Conservation (phyloP, 2,329 filamentous ascomycete species). For the Trichoderma sp. region DNA sequence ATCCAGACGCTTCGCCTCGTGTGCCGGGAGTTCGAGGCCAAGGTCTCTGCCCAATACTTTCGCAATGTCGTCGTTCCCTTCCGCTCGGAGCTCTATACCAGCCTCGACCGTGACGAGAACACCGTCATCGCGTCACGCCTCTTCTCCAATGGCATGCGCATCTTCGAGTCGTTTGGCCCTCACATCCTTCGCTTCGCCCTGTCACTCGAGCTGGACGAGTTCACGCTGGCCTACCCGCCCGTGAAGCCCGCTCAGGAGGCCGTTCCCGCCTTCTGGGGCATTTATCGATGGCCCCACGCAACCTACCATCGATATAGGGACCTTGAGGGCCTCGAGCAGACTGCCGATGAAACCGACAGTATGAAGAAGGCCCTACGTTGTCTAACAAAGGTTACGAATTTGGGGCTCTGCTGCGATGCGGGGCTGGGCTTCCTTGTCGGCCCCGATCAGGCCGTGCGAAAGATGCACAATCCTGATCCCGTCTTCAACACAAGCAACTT, state of each 20-base stretch:
- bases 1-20: slow-evolving; percentile 64
- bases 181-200: slow-evolving; percentile 67
- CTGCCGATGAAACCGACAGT: slow-evolving; percentile 63
- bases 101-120: slow-evolving; percentile 33
- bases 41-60: slow-evolving; percentile 61
- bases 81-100: slow-evolving; percentile 62
- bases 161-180: slow-evolving; percentile 62
- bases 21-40: slow-evolving; percentile 58
- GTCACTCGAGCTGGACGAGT: slow-evolving; percentile 67
- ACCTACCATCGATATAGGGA: slow-evolving; percentile 62
- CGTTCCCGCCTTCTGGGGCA: slow-evolving; percentile 63
- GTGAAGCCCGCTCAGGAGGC: slow-evolving; percentile 58
- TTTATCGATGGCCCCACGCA: slow-evolving; percentile 64
- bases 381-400: slow-evolving; percentile 58
- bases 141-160: slow-evolving; percentile 56
- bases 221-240: slow-evolving; percentile 52
- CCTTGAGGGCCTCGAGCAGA: slow-evolving; percentile 61
- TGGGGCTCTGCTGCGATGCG: slow-evolving; percentile 68
- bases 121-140: slow-evolving; percentile 35
- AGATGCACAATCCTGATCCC: slow-evolving; percentile 42
- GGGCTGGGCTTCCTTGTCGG: slow-evolving; percentile 69
- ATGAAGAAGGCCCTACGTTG: slow-evolving; percentile 64
- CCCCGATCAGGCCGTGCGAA: slow-evolving; percentile 57
- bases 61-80: slow-evolving; percentile 67
- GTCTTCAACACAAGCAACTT: slow-evolving; percentile 42